A percentile compares a stretch with the other conserved stretches of the same genome.
phyloP scores from a whole-genome alignment of 225 moss, liverwort and hornwort species.

The Physcomitrellopsis africana region DNA sequence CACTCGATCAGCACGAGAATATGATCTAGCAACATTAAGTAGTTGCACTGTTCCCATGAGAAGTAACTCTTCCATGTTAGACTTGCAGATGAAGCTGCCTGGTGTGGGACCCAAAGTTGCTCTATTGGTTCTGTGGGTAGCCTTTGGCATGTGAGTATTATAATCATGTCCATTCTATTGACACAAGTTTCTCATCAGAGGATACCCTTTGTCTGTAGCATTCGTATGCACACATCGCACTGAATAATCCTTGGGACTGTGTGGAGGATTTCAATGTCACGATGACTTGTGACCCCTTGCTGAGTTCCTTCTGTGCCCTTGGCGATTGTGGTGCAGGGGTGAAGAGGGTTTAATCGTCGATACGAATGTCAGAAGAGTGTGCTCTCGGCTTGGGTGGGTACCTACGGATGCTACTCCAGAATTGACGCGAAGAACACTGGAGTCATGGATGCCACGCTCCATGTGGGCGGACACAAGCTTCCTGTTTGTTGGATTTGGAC shows the following conservation, averaged over 20 bases:
- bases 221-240: conserved; percentile 7
- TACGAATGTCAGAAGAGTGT: conserved; percentile 87
- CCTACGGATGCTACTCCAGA: conserved; percentile 71
- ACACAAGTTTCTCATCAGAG: not conserved
- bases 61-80: not conserved
- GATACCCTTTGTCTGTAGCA: conserved; percentile 8
- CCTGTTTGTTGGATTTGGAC: conserved; percentile 89
- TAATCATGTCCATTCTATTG: conserved; percentile 22
- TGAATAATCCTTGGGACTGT: conserved; percentile 3
- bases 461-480: conserved; percentile 85
- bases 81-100: conserved; percentile 84
- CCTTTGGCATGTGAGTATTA: conserved; percentile 76
- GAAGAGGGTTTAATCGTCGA: conserved; percentile 94
- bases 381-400: conserved; percentile 90
- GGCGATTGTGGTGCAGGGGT: conserved; percentile 72
- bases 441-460: conserved; percentile 73
- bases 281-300: conserved; percentile 5
- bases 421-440: conserved; percentile 65
- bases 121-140: conserved; percentile 82
- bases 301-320: conserved; percentile 47
- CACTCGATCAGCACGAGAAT: conserved; percentile 4
- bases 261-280: not conserved
- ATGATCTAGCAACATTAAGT: not conserved
- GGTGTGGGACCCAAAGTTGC: conserved; percentile 97
- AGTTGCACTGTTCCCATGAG: conserved; percentile 7